These are phyloP conservation scores for Graphium sp. DNA, from an alignment of 2,329 filamentous ascomycete genomes.

Conservation along the genomic window DNA sequence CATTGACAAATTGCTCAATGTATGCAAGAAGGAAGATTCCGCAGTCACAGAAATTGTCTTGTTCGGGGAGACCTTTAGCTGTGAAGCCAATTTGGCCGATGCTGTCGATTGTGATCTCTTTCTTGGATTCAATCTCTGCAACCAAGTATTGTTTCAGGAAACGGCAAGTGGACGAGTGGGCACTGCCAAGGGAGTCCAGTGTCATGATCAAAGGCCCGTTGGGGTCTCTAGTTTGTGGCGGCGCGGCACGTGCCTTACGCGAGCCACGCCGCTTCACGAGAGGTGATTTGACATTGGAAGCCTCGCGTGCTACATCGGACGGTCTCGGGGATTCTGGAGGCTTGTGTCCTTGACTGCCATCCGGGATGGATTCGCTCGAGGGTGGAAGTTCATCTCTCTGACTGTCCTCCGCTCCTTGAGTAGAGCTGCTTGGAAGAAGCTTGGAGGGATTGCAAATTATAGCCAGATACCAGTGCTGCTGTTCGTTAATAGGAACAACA, in stretches of 20 bases:
- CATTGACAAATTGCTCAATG: slow-evolving; percentile 60
- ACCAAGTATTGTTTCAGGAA: slow-evolving; percentile 62
- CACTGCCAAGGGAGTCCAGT: slow-evolving; percentile 63
- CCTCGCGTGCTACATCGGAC: neutral
- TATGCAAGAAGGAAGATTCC: slow-evolving; percentile 79
- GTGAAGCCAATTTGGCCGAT: slow-evolving; percentile 35
- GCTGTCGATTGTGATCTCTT: slow-evolving; percentile 20
- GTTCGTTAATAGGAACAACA: slow-evolving; percentile 80
- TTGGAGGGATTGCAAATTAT: slow-evolving; percentile 81
- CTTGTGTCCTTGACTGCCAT: too few species aligned
- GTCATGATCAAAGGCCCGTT: slow-evolving; percentile 60
- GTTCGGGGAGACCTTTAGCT: slow-evolving; percentile 58
- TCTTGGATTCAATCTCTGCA: slow-evolving; percentile 53
- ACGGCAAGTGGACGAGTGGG: slow-evolving; percentile 46
- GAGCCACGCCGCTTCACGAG: too few species aligned
- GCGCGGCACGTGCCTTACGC: slow-evolving; percentile 18
- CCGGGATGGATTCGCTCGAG: neutral
- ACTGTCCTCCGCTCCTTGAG: neutral
- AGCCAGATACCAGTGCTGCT: slow-evolving; percentile 81
- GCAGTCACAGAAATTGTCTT: slow-evolving; percentile 78
- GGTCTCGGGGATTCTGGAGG: too few species aligned
- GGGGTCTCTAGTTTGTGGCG: too few species aligned
- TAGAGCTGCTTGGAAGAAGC: slow-evolving; percentile 16
- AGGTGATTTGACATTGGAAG: slow-evolving; percentile 4
- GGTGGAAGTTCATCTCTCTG: neutral